Evolutionary conservation across 768 basidiomycete genomes (phyloP).

Genomic region (Phlebiopsis flavidoalba): DNA sequence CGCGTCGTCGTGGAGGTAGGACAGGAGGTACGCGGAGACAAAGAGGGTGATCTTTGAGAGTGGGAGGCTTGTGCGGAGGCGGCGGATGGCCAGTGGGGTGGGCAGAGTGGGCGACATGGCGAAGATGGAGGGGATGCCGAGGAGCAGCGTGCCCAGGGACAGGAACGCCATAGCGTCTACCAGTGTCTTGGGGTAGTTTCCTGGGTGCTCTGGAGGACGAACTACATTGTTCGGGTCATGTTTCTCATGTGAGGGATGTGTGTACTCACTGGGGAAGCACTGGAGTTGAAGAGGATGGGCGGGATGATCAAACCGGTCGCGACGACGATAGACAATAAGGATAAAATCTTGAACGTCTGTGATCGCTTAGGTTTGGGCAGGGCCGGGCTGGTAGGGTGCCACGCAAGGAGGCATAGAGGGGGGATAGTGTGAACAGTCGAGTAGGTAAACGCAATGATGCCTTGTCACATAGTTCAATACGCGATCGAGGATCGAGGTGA

Average conservation of each 20-base stretch:
- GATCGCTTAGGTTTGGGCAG: slow-evolving; percentile 38
- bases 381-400: slow-evolving; percentile 34
- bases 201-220: slow-evolving; percentile 3
- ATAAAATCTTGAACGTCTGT: slow-evolving; percentile 57
- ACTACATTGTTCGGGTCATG: slow-evolving; percentile 8
- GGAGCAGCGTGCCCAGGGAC: slow-evolving; percentile 46
- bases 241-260: slow-evolving; percentile 12
- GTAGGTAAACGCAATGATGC: slow-evolving; percentile 59
- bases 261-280: slow-evolving; percentile 34
- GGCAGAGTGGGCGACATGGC: slow-evolving; percentile 51
- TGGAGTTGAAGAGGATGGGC: slow-evolving; percentile 43
- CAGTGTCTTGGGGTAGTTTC: neutral
- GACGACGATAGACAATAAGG: slow-evolving; percentile 41
- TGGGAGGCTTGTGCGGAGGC: slow-evolving; percentile 35
- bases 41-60: slow-evolving; percentile 41
- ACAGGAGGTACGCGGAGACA: slow-evolving; percentile 36
- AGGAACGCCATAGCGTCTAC: slow-evolving; percentile 15
- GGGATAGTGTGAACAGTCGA: slow-evolving; percentile 61
- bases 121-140: slow-evolving; percentile 56
- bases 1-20: slow-evolving; percentile 38
- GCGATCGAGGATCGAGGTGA: too few relatives aligned
- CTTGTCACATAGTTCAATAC: slow-evolving; percentile 26
- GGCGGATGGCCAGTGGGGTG: slow-evolving; percentile 38
- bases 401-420: slow-evolving; percentile 52
- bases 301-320: slow-evolving; percentile 53